Conservation (phyloP, 805 yeast genomes). For the Candida ortonii region DNA sequence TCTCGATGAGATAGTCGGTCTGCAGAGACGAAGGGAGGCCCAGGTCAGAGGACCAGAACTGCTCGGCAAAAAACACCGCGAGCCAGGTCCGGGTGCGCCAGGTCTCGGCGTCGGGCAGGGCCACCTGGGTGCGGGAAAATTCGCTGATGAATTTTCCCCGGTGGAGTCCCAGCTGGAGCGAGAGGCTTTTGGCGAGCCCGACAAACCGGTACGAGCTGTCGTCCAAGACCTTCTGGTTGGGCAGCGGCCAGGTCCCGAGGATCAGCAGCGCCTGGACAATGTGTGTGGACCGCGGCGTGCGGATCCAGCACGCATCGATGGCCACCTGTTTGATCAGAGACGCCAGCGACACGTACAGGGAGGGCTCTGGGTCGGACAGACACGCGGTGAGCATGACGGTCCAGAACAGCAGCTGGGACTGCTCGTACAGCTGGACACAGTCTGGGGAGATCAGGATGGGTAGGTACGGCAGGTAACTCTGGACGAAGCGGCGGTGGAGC, state of each 20-base stretch:
- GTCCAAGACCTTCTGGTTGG: conserved; percentile 87
- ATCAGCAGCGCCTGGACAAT: conserved; percentile 86
- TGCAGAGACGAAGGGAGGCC: conserved; percentile 87
- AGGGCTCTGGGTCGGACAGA: conserved; percentile 82
- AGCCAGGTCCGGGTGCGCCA: conserved; percentile 96
- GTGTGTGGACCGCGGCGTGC: conserved; percentile 91
- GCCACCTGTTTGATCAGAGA: conserved; percentile 81
- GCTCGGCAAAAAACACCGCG: conserved; percentile 82
- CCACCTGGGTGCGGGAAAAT: conserved; percentile 84
- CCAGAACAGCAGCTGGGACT: conserved; percentile 87
- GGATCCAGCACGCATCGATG: conserved; percentile 87
- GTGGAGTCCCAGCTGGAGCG: conserved; percentile 85
- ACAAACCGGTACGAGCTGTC: conserved; percentile 88
- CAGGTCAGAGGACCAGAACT: conserved; percentile 82
- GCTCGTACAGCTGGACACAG: conserved; percentile 75
- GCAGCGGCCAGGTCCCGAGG: conserved; percentile 88
- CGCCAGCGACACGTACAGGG: conserved; percentile 70
- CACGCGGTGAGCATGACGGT: conserved; percentile 85
- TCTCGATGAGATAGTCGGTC: conserved; percentile 78
- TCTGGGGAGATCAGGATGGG: conserved; percentile 73
- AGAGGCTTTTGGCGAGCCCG: conserved; percentile 80
- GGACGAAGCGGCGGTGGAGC: conserved; percentile 67
- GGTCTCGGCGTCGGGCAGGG: conserved; percentile 83
- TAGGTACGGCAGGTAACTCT: conserved; percentile 66
- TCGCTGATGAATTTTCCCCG: conserved; percentile 89